Evolutionary conservation across 2,329 filamentous ascomycete genomes (phyloP).

Genomic region (Alternaria sp.): DNA sequence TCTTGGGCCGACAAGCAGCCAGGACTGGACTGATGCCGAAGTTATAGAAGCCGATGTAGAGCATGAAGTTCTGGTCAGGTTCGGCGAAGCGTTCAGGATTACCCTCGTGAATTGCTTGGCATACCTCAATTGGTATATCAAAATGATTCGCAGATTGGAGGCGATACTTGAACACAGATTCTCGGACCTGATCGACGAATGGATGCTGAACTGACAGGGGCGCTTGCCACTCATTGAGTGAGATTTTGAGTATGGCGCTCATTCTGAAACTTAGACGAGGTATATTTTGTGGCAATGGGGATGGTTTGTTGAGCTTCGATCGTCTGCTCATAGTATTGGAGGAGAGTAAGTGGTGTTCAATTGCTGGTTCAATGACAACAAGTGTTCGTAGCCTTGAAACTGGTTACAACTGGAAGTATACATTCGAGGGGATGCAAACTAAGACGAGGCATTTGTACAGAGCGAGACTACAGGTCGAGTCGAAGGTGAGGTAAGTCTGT

Average conservation of each 20-base stretch:
- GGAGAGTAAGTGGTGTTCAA: not conserved
- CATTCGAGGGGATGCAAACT: too few species aligned
- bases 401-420: too few species aligned
- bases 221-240: conserved; percentile 3
- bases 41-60: conserved; percentile 19
- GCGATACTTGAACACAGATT: conserved; percentile 13
- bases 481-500: not conserved
- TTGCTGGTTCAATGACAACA: not conserved
- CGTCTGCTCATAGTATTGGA: not conserved
- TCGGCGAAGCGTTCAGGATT: not conserved
- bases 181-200: conserved; percentile 12
- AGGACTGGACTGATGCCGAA: not conserved
- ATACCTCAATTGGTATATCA: conserved; percentile 5
- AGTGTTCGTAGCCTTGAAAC: not conserved
- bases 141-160: conserved; percentile 17
- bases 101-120: not conserved
- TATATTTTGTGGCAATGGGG: too few species aligned
- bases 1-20: conserved; percentile 1
- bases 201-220: conserved; percentile 8
- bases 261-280: not conserved
- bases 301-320: not conserved
- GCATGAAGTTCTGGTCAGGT: not conserved
- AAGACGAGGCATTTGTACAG: not conserved
- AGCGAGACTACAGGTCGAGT: not conserved
- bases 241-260: not conserved